Evolutionary conservation across 352 stramenopile species (phyloP).

Genomic region (Phytophthora pistaciae): DNA sequence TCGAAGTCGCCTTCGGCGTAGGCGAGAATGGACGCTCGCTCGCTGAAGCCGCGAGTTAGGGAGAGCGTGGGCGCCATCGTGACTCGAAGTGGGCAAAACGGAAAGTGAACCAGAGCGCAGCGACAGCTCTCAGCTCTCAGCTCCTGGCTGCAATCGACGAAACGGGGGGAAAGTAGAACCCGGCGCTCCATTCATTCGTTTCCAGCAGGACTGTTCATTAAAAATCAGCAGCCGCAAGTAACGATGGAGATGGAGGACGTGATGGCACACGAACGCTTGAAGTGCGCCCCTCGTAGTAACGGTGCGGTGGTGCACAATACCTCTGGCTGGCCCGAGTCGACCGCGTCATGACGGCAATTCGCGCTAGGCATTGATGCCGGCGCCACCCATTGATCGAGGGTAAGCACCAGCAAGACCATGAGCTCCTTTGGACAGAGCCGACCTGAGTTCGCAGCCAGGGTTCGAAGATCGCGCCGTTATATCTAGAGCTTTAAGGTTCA

Average conservation of each 20-base stretch:
- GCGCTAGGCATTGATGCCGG: neutral
- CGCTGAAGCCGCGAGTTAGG: slow-evolving; percentile 13
- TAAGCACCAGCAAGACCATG: neutral
- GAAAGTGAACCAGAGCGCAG: slow-evolving; percentile 23
- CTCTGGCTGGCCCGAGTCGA: neutral
- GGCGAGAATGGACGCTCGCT: slow-evolving; percentile 33
- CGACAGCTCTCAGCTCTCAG: neutral
- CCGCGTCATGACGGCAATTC: neutral
- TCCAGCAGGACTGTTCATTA: slow-evolving; percentile 20
- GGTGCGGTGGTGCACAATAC: slow-evolving; percentile 17
- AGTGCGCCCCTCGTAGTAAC: neutral
- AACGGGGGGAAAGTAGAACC: slow-evolving; percentile 5
- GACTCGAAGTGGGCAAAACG: slow-evolving; percentile 8
- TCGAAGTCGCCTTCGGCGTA: slow-evolving; percentile 27
- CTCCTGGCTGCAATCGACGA: neutral
- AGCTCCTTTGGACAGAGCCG: neutral
- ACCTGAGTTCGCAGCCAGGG: slow-evolving; percentile 1
- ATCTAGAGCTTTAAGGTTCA: slow-evolving; percentile 7
- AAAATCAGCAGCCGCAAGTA: slow-evolving; percentile 33
- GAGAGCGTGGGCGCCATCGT: slow-evolving; percentile 22
- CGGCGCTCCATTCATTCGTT: neutral
- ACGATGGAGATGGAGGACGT: neutral
- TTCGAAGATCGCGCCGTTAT: slow-evolving; percentile 13
- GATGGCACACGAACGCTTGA: neutral
- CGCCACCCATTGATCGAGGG: neutral